Base-by-base conservation (phyloP, 352 stramenopile species). In the Pythium monospermum region DNA sequence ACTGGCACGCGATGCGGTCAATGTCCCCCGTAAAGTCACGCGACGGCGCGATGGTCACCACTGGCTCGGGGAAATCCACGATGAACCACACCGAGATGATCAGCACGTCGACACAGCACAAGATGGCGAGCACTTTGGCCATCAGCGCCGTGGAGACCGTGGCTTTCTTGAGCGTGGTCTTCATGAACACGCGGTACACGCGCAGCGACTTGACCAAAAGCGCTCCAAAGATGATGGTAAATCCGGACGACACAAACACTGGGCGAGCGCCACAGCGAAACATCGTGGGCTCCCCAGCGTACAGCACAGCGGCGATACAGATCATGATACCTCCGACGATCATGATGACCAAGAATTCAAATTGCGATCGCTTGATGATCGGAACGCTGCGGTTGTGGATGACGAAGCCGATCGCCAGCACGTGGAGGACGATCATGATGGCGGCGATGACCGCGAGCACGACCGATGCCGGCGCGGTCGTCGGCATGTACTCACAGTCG, bases 321-420 rank as follows among this genome's bases (percentile, higher is more conserved):
- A 87, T 70, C 25, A 80, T 42, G 16, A 85, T 54, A 5, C 65
- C 73, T 1, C 76, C 79, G 7, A 70, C 52, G 3, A 90, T 35
- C 58, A 87, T 71, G 8, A 72, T 51, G 16, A 75, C 40, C 0
- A 90, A 48, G 25, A 90, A 72, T 44, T 87, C 70, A 46, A 67
- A 85, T 56, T 90, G 79, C 0, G 76, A 86, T 16, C 79, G 72
- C 49, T 87, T 87, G 50, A 87, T 65, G 25, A 84, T 68, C 1
- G 76, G 69, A 15, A 12, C 44, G 40, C 31, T 25, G 26, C 71
- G 71, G 19, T 73, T 33, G 0, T 33, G 11, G 44, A 63, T 47
- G 6, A 83, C 54, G 28, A 77, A 59, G 5, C 45, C 18, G 16
- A 66, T 62, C 30, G 44, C 25, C 4, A 13, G 21, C 3, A 66